A percentile compares a stretch with the other conserved stretches of the same genome.
Conservation (phyloP, 805 yeast species). For the Hanseniaspora guilliermondii region DNA sequence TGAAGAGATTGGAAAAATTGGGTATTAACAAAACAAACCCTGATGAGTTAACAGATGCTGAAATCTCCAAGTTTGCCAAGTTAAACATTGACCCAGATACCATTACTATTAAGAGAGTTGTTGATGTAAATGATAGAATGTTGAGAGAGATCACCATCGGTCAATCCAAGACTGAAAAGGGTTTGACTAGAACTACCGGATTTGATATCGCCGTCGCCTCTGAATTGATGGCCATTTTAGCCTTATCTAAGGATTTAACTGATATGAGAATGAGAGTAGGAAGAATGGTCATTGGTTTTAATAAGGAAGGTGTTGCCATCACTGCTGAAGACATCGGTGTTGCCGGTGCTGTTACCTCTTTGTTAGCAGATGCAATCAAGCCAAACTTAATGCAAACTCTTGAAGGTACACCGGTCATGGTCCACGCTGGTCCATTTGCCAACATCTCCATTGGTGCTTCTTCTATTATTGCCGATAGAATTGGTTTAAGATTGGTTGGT, state of each 20-base stretch:
- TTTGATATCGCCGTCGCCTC: conserved; percentile 94
- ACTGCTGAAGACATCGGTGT: conserved; percentile 91
- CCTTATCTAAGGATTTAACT: conserved; percentile 60
- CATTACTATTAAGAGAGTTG: conserved; percentile 84
- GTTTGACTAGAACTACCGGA: conserved; percentile 72
- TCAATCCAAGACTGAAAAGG: conserved; percentile 86
- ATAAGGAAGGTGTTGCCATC: conserved; percentile 61
- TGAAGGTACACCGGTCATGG: conserved; percentile 95
- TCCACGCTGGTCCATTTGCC: conserved; percentile 97
- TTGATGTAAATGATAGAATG: conserved; percentile 87
- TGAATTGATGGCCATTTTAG: conserved; percentile 91
- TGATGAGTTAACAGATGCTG: conserved; percentile 65
- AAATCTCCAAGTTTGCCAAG: conserved; percentile 61
- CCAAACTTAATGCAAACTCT: conserved; percentile 95
- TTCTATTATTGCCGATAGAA: conserved; percentile 82
- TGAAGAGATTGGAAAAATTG: conserved; percentile 59
- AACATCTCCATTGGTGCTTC: conserved; percentile 95
- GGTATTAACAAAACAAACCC: conserved; percentile 78
- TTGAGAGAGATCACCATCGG: conserved; percentile 83
- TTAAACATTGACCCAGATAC: conserved; percentile 82
- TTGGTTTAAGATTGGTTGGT: conserved; percentile 85
- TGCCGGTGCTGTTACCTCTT: conserved; percentile 91
- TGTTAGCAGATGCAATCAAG: conserved; percentile 89
- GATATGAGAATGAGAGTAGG: conserved; percentile 87
- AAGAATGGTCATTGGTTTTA: conserved; percentile 76